Evolutionary conservation across 1,139 yeast species (phyloP).

Genomic region (Kluyveromyces sp.): DNA sequence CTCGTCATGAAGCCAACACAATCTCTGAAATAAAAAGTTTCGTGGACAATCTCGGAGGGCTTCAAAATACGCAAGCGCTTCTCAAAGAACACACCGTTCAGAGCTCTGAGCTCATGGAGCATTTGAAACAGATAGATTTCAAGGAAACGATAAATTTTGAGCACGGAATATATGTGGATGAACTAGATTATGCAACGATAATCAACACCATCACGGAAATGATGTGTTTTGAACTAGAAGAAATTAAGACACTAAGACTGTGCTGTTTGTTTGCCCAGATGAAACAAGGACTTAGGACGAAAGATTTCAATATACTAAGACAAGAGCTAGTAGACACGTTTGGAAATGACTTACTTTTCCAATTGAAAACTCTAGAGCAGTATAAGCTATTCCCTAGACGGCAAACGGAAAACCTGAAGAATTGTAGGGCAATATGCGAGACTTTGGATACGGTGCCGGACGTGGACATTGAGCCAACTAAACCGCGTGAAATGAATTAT

Average conservation of each 20-base stretch:
- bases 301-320: constrained; percentile 23
- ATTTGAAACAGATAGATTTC: constrained; percentile 41
- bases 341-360: constrained; percentile 25
- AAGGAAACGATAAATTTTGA: constrained; percentile 60
- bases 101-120: constrained; percentile 61
- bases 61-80: constrained; percentile 62
- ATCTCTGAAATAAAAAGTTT: constrained; percentile 63
- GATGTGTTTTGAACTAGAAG: constrained; percentile 22
- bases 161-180: constrained; percentile 39
- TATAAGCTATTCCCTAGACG: constrained; percentile 17
- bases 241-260: constrained; percentile 18
- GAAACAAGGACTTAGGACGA: constrained; percentile 25
- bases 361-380: constrained; percentile 21
- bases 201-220: constrained; percentile 21
- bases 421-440: constrained; percentile 7
- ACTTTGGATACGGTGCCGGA: constrained; percentile 23
- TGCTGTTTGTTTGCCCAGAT: constrained; percentile 24
- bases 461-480: constrained; percentile 14
- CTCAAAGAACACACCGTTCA: constrained; percentile 70
- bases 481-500: constrained; percentile 26
- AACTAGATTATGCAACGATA: constrained; percentile 19
- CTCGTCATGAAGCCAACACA: constrained; percentile 51
- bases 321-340: constrained; percentile 26
- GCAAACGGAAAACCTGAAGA: constrained; percentile 12
- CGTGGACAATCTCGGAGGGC: constrained; percentile 60